Base-by-base conservation (phyloP, 768 basidiomycete species). In the Lactarius akahatsu region DNA sequence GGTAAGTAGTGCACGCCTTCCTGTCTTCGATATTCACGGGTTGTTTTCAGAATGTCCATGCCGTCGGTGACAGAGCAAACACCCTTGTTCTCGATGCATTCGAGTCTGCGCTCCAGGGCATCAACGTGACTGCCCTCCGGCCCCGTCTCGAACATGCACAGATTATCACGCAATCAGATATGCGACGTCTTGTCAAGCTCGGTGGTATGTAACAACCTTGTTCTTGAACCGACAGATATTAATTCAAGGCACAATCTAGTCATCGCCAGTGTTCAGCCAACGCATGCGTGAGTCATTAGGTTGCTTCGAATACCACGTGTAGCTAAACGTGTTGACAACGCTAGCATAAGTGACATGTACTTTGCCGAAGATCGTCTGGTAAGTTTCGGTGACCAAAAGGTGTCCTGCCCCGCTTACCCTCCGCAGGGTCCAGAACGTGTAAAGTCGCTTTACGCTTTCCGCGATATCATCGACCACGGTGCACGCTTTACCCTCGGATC, bases 141-240 rank as follows among this genome's bases (percentile, higher is more conserved):
- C 89, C 92, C 57, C 85, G 95, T 30, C 82, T 96, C 15, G 95
- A 98, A 75, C 95, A 98, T 76, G 93, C 92, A 9, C 94, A 97
- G 75, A 87, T 97, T 72, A 82, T 96, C 76, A 87, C 84, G 2
- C 78, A 81, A n/a, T 79, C 78, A 2, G 95, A 96, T 74, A 86
- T 96, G 80, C 77, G 77, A 32, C 84, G 93, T 18, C 81, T 95
- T 18, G 93, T 89, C 23, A 84, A 80, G 68, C 84, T 96, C 9
- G 94, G 93, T 64, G 88, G 94, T 92, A 72, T 70, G 84, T 71
- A 34, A 9, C 26, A 41, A 55, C 23, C 57, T 26, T 16, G 11
- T 16, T 15, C 1, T 61, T 47, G 36, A 23, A 16, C n/a, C 11
- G 32, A 41, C 59, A 30, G n/a, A 32, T 4, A 15, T 59, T 55